phyloP scores from a whole-genome alignment of 306 rosid species.

The Lablab purpureus region DNA sequence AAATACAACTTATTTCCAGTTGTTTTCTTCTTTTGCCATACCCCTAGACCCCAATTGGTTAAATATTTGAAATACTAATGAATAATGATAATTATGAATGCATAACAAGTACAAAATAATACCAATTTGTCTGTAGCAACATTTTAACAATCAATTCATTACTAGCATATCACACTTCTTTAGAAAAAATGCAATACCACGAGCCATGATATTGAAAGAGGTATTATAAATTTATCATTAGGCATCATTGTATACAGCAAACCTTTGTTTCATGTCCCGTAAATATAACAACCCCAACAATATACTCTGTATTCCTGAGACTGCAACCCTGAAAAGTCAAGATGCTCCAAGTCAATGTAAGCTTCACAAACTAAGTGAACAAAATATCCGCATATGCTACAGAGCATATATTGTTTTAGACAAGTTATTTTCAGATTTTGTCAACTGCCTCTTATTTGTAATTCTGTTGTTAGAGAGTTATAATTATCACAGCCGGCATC shows the following conservation, averaged over 20 bases:
- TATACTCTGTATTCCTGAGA: conserved; percentile 93
- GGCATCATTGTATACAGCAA: conserved; percentile 43
- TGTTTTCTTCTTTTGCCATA: conserved; percentile 24
- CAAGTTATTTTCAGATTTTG: not conserved
- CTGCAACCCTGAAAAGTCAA: conserved; percentile 87
- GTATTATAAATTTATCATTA: conserved; percentile 17
- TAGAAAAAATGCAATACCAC: conserved; percentile 11
- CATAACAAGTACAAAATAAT: conserved; percentile 9
- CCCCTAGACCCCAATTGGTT: not conserved
- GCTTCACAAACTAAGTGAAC: conserved; percentile 16
- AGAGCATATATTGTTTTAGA: conserved; percentile 2
- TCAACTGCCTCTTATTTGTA: not conserved
- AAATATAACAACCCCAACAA: conserved; percentile 91
- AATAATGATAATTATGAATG: not conserved
- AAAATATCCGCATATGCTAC: conserved; percentile 30
- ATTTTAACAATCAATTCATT: conserved; percentile 27
- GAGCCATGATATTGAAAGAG: not conserved
- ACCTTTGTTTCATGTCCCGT: conserved; percentile 99
- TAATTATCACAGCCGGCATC: not conserved
- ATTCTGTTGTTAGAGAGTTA: not conserved
- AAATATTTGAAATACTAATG: conserved; percentile 3
- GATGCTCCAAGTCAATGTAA: conserved; percentile 39
- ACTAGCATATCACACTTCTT: conserved; percentile 3
- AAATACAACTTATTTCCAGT: conserved; percentile 16
- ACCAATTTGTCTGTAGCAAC: conserved; percentile 7